Evolutionary conservation across 2,329 filamentous ascomycete species (phyloP), one percentile per base, ranked within the genome.

Genomic region (Diplodia corticola): DNA sequence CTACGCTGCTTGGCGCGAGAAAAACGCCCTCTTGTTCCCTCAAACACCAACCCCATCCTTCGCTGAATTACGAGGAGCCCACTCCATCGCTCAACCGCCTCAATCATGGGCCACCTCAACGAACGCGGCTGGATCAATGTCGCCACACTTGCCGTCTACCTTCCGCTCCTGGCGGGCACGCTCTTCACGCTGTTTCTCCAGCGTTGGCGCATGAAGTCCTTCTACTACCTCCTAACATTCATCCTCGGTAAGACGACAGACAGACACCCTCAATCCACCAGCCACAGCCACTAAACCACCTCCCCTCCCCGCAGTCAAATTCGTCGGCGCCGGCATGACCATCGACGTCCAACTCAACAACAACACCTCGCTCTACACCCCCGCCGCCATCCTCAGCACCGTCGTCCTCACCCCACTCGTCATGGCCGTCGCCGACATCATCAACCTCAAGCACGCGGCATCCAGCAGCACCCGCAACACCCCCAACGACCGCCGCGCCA

Each of bases 111-210:
- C 12, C n/a, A 57, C 33, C 53, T 57, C 33, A 57, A 57, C 10
- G 33, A 57, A 35, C 53, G 53, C 33, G 53, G 53, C 9, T 57
- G 53, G 53, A 57, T 57, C 53, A 57, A 57, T 44, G 53, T 57
- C 26, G 53, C 53, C 22, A 44, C 53, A 2, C 53, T 57, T 6
- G 13, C 28, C 17, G 35, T 57, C 5, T 57, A 57, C 20, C 3
- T 57, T 3, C 53, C 53, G 15, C 53, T 57, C 5, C 33, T 57
- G 28, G 53, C 35, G 2, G 53, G 53, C 35, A 44, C 53, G 5
- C 20, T 57, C 17, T 10, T 22, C 4, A 57, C 53, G 10, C 53
- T 40, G 33, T n/a, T 44, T 15, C 35, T 20, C 4, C 53, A 57
- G 22, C 12, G 53, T 1, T 57, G 24, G 12, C 33, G 35, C 5